Percentiles rank a stretch among this genome's conserved stretches.
These are phyloP conservation scores for Theileria sp. DNA, from an alignment of 169 alveolate species.

Conservation along the genomic window DNA sequence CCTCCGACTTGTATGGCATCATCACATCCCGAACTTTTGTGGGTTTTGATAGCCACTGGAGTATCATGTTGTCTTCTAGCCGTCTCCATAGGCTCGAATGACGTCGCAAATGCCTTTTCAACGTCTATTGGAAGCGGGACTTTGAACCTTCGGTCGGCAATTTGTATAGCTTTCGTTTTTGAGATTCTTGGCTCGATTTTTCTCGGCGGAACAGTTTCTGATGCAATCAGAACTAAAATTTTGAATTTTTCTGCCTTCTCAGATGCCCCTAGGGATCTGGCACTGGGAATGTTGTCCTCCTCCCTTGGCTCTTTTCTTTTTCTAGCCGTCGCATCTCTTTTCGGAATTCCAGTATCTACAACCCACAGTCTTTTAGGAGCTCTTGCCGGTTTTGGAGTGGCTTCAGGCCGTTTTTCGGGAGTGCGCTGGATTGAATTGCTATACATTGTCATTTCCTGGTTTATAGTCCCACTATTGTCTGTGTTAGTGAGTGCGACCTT, in stretches of 20 bases:
- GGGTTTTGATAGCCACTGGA: slow-evolving; percentile 79
- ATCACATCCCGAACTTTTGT: slow-evolving; percentile 71
- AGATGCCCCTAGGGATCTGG: slow-evolving; percentile 76
- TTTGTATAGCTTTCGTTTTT: slow-evolving; percentile 74
- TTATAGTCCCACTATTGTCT: slow-evolving; percentile 68
- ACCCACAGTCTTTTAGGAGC: slow-evolving; percentile 84
- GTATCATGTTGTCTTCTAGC: slow-evolving; percentile 73
- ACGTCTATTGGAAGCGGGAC: slow-evolving; percentile 82
- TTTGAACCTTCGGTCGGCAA: slow-evolving; percentile 71
- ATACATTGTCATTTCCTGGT: slow-evolving; percentile 77
- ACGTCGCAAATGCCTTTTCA: slow-evolving; percentile 84
- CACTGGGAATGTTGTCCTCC: slow-evolving; percentile 83
- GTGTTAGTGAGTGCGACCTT: slow-evolving; percentile 39
- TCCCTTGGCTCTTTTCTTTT: slow-evolving; percentile 78
- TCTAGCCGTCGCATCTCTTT: slow-evolving; percentile 75
- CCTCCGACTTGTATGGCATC: slow-evolving; percentile 53
- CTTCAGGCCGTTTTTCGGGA: slow-evolving; percentile 74
- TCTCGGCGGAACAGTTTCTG: slow-evolving; percentile 86
- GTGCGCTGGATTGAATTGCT: slow-evolving; percentile 76
- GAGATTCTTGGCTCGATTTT: slow-evolving; percentile 81
- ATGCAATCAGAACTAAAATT: slow-evolving; percentile 76
- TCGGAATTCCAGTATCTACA: slow-evolving; percentile 85
- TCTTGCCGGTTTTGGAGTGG: slow-evolving; percentile 82
- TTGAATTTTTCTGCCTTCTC: slow-evolving; percentile 74
- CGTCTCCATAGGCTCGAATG: slow-evolving; percentile 84